Conservation (phyloP, 75 land plant species). For the Picea glauca region DNA sequence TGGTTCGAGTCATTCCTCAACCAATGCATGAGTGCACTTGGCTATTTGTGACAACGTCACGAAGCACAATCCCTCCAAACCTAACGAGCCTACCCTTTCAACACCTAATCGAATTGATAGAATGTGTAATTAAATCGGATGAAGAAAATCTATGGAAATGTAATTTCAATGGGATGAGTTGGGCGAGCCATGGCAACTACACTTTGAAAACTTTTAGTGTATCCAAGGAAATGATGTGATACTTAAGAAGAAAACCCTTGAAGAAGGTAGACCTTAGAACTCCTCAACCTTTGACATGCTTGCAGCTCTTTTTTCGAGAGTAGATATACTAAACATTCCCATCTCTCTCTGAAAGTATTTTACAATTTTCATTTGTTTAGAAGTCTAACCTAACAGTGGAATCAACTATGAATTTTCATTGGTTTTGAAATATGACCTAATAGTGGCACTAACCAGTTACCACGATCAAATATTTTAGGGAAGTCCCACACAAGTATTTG, state of each 20-base stretch:
- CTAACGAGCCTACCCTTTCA: conserved; percentile 22
- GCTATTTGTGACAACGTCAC: conserved; percentile 11
- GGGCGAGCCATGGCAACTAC: conserved; percentile 11
- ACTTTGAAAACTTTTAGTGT: conserved; percentile 29
- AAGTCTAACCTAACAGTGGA: no score
- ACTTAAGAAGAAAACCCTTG: conserved; percentile 19
- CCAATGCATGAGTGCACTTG: conserved; percentile 38
- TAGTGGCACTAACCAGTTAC: no score
- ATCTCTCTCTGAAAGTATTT: no score
- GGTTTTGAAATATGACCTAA: no score
- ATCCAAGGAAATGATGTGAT: conserved; percentile 13
- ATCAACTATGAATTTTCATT: no score
- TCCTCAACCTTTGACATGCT: conserved; percentile 36
- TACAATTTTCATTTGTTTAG: no score
- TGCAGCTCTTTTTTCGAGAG: conserved; percentile 17
- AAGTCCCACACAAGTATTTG: no score
- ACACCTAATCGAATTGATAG: conserved; percentile 31
- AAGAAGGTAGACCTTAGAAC: neutral
- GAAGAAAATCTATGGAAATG: conserved; percentile 3
- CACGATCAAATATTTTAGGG: no score
- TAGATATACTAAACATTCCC: no score
- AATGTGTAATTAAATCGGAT: conserved; percentile 8
- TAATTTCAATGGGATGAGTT: conserved; percentile 7
- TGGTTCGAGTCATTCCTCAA: conserved; percentile 40
- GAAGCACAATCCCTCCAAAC: neutral